Percentiles rank a stretch among this genome's conserved stretches.
Evolutionary conservation across 805 yeast species (phyloP).

Genomic region (Kuraishia borneana): DNA sequence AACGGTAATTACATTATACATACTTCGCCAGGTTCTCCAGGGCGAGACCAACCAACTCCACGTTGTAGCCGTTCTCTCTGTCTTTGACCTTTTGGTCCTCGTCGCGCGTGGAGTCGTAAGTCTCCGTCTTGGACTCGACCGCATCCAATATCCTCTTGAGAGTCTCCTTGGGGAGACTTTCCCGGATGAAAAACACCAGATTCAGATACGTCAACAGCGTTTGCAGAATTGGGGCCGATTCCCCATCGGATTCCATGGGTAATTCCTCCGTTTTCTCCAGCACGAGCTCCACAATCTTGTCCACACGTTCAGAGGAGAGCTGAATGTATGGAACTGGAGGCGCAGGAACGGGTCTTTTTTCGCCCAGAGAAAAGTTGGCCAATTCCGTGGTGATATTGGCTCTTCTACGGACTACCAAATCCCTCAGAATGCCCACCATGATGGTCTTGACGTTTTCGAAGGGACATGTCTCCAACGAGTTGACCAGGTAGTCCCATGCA

Average conservation of each 20-base stretch:
- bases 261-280: constrained; percentile 1
- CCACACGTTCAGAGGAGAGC: constrained; percentile 2
- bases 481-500: constrained; percentile 49
- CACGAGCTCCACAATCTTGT: not conserved
- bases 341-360: not conserved
- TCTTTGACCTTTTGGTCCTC: not conserved
- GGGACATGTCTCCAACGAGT: constrained; percentile 59
- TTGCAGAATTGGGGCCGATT: not conserved
- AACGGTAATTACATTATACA: too few relatives aligned
- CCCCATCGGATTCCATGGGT: not conserved
- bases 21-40: not conserved
- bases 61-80: not conserved
- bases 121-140: constrained; percentile 2
- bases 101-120: not conserved
- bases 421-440: constrained; percentile 58
- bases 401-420: constrained; percentile 34
- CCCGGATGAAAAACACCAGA: constrained; percentile 3
- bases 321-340: not conserved
- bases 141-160: not conserved
- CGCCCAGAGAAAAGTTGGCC: not conserved
- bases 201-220: constrained; percentile 2
- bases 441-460: constrained; percentile 48
- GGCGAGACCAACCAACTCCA: not conserved
- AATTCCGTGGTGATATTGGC: not conserved
- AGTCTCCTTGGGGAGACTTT: constrained; percentile 2